Evolutionary conservation across 2,329 filamentous ascomycete species (phyloP), one percentile per base, ranked within the genome.

Genomic region (Xylaria sp.): DNA sequence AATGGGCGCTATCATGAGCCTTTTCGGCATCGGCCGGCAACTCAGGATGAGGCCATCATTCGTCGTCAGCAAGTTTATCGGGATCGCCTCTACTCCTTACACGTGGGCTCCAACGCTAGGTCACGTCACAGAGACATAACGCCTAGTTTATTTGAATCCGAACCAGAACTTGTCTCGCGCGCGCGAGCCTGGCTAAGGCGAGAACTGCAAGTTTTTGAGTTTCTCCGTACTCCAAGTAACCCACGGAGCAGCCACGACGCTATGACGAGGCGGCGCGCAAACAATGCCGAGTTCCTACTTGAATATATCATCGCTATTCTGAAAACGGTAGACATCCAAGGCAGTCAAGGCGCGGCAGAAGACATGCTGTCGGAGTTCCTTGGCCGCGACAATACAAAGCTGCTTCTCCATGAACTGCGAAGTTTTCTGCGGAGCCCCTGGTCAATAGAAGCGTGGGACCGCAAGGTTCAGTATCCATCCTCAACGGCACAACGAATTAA

Each of bases 291-390:
- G 76, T 97, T 94, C 71, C 80, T 98, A 12, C 86, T 98, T 10
- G 93, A 97, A 76, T 97, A 97, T 78, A 89, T 97, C 63, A 82
- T 98, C 50, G 91, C 92, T 10, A 92, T 98, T 25, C 81, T 98
- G 67, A 94, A 93, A 78, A 93, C 90, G 0, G 89, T 96, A 18
- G 94, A 97, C 76, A 85, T 94, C 4, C 94, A 94, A 80, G 92
- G 89, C 3, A 93, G 91, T 70, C 87, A 87, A 48, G 94, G 94
- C 0, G 89, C 92, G 74, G 93, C 94, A 0, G 93, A 96, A 78
- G 89, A 93, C 51, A 86, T 97, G 81, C 79, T 98, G 46, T 83
- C 88, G 25, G 93, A 96, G 58, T 96, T 94, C 72, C 77, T 98
- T 3, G 94, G 94, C 0, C 84, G 90, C 65, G 88, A 91, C 20